phyloP scores from a whole-genome alignment of 2,329 filamentous ascomycete genomes.

The Colletotrichum sp. region DNA sequence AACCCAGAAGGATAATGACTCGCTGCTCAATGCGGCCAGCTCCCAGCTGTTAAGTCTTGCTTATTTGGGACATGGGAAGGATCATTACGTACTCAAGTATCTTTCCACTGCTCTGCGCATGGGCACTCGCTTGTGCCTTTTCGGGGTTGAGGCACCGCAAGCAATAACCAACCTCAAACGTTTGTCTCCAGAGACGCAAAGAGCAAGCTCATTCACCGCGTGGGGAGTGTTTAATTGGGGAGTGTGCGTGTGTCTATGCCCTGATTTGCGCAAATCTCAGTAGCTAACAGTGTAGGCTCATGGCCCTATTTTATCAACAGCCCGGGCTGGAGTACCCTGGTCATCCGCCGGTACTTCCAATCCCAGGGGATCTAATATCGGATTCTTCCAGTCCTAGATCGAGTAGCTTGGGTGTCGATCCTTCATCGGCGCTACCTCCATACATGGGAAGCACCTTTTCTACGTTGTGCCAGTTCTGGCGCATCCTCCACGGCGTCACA shows the following conservation, averaged over 20 bases:
- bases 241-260: conserved; percentile 29
- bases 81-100: conserved; percentile 35
- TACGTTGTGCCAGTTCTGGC: conserved; percentile 38
- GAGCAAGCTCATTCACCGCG: conserved; percentile 23
- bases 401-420: not conserved
- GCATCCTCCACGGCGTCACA: conserved; percentile 36
- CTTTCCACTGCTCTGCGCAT: conserved; percentile 30
- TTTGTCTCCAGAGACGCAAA: conserved; percentile 16
- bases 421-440: not conserved
- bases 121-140: conserved; percentile 32
- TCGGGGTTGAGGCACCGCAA: conserved; percentile 22
- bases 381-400: not conserved
- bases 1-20: conserved; percentile 17
- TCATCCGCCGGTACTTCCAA: conserved; percentile 20
- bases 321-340: conserved; percentile 26
- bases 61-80: conserved; percentile 36
- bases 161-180: not conserved
- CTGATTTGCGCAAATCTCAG: not conserved
- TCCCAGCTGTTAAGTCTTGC: conserved; percentile 36
- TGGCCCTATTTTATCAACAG: conserved; percentile 35
- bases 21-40: conserved; percentile 31
- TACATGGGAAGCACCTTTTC: conserved; percentile 33
- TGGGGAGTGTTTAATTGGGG: conserved; percentile 42
- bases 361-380: conserved; percentile 14
- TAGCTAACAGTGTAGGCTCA: conserved; percentile 24